Evolutionary conservation across 805 yeast species (phyloP), one percentile per base, ranked within the genome.

Genomic region (Wickerhamiella cacticola): DNA sequence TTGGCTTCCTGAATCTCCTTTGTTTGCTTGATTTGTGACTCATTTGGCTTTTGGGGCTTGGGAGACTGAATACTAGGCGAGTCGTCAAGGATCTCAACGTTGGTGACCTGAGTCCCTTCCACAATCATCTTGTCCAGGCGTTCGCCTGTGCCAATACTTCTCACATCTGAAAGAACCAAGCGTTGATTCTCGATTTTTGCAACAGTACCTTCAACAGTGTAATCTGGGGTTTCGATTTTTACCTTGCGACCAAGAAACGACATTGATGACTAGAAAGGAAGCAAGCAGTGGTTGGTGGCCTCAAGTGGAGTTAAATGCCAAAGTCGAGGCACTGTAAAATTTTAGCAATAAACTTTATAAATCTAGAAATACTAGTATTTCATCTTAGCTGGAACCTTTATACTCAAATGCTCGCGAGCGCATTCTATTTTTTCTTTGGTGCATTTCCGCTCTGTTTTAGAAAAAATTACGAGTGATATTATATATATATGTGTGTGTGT

Each of bases 211-310:
- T 25, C 41, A 3, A 49, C 48, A 1, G 51, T 41, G 36, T 49
- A 50, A 3, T 50, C 31, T 21, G 34, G 40, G 34, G 58, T 56
- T 4, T 44, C 34, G 19, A 57, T 46, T 29, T 53, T 50, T 34
- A 57, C 57, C n/a, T 53, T 50, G 8, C 55, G 59, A 10, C 59
- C 59, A 3, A 52, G 45, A 43, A 59, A 59, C 12, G 55, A 28
- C 59, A 53, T 55, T 35, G 40, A 35, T 35, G 40, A 35, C 33
- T 31, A 31, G 19, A n/a, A 15, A 7, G 5, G 33, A 29, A n/a
- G n/a, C n/a, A n/a, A n/a, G n/a, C n/a, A n/a, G n/a, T n/a, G n/a
- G n/a, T n/a, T n/a, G n/a, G n/a, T n/a, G n/a, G n/a, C n/a, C n/a
- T n/a, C n/a, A n/a, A n/a, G n/a, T n/a, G n/a, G n/a, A n/a, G n/a